Evolutionary conservation across 345 rosid genomes (phyloP).

Genomic region (Camelina laxa): DNA sequence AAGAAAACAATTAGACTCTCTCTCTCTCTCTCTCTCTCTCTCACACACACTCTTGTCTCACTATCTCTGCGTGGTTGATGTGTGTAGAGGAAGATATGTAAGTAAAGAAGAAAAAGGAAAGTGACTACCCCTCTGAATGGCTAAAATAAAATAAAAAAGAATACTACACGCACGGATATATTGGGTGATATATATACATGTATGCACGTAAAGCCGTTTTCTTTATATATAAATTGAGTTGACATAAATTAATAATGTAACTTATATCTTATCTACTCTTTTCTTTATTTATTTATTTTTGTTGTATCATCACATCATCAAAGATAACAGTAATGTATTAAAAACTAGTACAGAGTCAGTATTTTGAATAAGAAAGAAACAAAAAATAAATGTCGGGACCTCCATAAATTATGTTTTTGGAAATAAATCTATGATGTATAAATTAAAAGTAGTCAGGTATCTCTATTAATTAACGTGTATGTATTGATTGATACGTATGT

Average conservation of each 20-base stretch:
- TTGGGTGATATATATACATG: slow-evolving; percentile 1
- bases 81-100: slow-evolving; percentile 34
- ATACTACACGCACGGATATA: slow-evolving; percentile 33
- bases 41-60: background rate
- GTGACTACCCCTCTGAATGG: slow-evolving; percentile 26
- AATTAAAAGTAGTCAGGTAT: slow-evolving; percentile 8
- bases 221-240: slow-evolving; percentile 27
- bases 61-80: slow-evolving; percentile 4
- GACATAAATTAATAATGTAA: slow-evolving; percentile 21
- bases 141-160: slow-evolving; percentile 6
- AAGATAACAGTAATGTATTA: slow-evolving; percentile 20
- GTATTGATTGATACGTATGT: slow-evolving; percentile 21
- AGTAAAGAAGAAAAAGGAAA: slow-evolving; percentile 29
- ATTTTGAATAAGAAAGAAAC: slow-evolving; percentile 30
- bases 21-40: slow-evolving; percentile 21
- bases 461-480: slow-evolving; percentile 19
- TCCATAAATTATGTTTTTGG: slow-evolving; percentile 1
- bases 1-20: slow-evolving; percentile 31
- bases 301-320: slow-evolving; percentile 43
- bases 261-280: background rate
- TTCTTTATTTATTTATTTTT: background rate
- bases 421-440: background rate
- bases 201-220: slow-evolving; percentile 25
- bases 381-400: slow-evolving; percentile 37
- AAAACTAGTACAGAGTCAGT: slow-evolving; percentile 27